phyloP scores from a whole-genome alignment of 306 rosid species.

The Mimosa pudica region DNA sequence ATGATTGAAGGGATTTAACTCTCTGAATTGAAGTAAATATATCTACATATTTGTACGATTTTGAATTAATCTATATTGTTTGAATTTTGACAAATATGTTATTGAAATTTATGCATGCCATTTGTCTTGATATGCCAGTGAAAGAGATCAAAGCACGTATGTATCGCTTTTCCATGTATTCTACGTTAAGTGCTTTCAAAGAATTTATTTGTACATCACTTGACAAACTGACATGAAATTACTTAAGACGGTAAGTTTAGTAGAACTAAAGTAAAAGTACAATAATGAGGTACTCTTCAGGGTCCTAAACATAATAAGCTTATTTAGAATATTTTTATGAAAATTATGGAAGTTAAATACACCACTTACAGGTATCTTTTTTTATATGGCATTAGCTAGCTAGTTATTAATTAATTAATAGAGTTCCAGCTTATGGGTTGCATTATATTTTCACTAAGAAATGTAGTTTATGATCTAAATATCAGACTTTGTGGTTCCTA shows the following conservation, averaged over 20 bases:
- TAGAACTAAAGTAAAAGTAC: neutral
- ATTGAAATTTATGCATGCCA: neutral
- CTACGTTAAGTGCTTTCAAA: neutral
- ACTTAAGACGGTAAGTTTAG: neutral
- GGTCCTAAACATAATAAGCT: too few relatives aligned
- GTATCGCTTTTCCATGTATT: neutral
- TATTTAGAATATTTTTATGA: too few relatives aligned
- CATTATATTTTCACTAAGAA: neutral
- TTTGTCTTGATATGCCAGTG: neutral
- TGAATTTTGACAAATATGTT: neutral
- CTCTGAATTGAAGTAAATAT: neutral
- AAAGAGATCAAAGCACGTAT: neutral
- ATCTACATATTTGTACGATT: neutral
- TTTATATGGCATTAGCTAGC: too few relatives aligned
- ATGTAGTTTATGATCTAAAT: too few relatives aligned
- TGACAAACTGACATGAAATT: neutral
- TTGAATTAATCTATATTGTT: neutral
- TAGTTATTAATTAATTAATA: too few relatives aligned
- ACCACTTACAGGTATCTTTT: too few relatives aligned
- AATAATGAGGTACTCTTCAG: neutral
- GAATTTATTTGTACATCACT: neutral
- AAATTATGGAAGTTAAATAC: too few relatives aligned
- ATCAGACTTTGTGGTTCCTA: neutral
- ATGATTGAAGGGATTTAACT: neutral
- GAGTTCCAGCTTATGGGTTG: neutral